phyloP scores from a whole-genome alignment of 202 grass and related monocot species.

The Setaria viridis region DNA sequence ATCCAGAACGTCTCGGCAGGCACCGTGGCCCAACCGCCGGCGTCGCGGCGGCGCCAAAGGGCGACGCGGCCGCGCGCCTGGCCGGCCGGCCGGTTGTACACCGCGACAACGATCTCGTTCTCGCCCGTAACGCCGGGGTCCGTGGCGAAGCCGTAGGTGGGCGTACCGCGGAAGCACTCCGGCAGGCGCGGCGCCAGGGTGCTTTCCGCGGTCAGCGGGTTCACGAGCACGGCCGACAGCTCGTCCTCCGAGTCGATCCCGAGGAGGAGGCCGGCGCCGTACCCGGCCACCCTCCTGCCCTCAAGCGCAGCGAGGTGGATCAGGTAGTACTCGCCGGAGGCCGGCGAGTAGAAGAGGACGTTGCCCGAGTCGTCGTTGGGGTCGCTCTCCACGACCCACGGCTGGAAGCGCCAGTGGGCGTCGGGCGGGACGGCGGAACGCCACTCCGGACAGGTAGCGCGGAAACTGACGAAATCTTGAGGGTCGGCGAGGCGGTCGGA shows the following conservation, averaged over 20 bases:
- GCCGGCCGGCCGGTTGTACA: background rate
- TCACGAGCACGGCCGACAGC: conserved; percentile 11
- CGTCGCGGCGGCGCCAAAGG: background rate
- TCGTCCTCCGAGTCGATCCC: conserved; percentile 4
- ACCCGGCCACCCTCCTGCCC: background rate
- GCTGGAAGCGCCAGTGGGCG: background rate
- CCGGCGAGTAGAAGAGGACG: background rate
- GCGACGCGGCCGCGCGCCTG: background rate
- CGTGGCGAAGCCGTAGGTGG: background rate
- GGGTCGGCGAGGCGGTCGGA: background rate
- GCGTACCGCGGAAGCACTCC: background rate
- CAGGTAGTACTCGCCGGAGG: background rate
- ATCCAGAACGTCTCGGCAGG: background rate
- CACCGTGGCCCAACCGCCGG: background rate
- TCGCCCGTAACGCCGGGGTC: background rate
- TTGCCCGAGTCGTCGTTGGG: background rate
- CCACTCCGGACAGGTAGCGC: background rate
- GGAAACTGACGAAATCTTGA: background rate
- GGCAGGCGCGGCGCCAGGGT: background rate
- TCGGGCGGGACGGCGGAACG: background rate
- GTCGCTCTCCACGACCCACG: conserved; percentile 15
- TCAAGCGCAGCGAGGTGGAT: background rate
- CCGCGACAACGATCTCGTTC: background rate
- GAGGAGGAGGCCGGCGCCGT: conserved; percentile 23
- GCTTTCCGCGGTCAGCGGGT: background rate